Base-by-base conservation (phyloP, 352 stramenopile genomes). In the Globisporangium alternatum region DNA sequence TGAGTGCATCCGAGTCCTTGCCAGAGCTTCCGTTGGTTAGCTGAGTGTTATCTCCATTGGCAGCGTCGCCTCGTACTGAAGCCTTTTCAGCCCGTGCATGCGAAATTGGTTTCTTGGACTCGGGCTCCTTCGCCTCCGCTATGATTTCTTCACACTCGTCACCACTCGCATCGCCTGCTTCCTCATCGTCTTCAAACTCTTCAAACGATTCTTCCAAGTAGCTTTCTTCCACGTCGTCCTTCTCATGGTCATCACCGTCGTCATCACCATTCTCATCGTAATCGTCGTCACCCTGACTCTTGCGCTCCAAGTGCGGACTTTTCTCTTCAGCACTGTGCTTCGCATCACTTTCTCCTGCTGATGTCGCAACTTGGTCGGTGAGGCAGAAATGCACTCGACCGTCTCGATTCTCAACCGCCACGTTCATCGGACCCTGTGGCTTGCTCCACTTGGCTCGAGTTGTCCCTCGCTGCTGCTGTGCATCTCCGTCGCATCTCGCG, bases 141-240 rank as follows among this genome's bases (percentile, higher is more conserved):
- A 22, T 22, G 13, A 60, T 60, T 15, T 60, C 60, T 21, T 64
- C 59, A 35, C 56, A 47, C 13, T 33, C 43, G 31, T 28, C 52
- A 7, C 30, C 9, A 4, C 33, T 35, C n/a, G 7, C 51, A 19
- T 28, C n/a, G 4, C 10, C 41, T 25, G 1, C 47, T 13, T 67
- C 49, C 0, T 70, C 71, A 0, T 84, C 71, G 0, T 81, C 79
- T 45, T 93, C 81, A 72, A 91, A 92, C 31, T 89, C 84, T 67
- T 95, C 86, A 68, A 95, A 95, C 0, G 83, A 93, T 41, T 95
- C 86, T 19, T 92, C 83, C 67, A 90, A 63, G 63, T 95, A 95
- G 21, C 67, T 79, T 6, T 91, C 81, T 33, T 89, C 79, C 25
- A 75, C 71, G 12, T 77, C 72, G 0, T 72, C 39, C 4, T 71